phyloP scores from a whole-genome alignment of 495 filamentous ascomycete genomes.

The Aspergillus panamensis region DNA sequence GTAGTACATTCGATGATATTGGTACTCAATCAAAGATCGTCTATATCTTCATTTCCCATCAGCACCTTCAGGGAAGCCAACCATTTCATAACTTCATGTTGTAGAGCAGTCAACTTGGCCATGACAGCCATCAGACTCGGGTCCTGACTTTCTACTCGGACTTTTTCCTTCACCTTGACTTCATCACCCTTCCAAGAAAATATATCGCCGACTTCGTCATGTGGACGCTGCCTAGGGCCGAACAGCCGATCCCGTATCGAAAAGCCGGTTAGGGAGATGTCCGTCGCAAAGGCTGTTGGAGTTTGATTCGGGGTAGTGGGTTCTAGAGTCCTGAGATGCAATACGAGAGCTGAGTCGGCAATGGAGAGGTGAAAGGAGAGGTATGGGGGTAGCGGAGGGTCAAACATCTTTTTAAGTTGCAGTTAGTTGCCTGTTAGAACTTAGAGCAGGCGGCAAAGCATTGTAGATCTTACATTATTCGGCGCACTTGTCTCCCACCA shows the following conservation, averaged over 20 bases:
- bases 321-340: constrained; percentile 77
- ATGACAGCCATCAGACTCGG: constrained; percentile 82
- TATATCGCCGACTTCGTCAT: constrained; percentile 76
- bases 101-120: constrained; percentile 80
- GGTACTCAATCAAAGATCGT: constrained; percentile 17
- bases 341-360: constrained; percentile 70
- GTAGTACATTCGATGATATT: constrained; percentile 5
- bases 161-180: constrained; percentile 83
- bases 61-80: constrained; percentile 73
- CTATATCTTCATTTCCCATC: constrained; percentile 60
- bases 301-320: constrained; percentile 54
- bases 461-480: constrained; percentile 41
- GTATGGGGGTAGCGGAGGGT: constrained; percentile 54
- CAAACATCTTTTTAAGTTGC: constrained; percentile 42
- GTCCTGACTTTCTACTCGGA: constrained; percentile 87
- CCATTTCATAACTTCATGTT: constrained; percentile 65
- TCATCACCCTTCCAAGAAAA: constrained; percentile 68
- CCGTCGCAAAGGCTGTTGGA: constrained; percentile 55
- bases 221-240: constrained; percentile 54
- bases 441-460: background rate
- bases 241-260: constrained; percentile 56
- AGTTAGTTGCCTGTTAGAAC: background rate
- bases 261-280: constrained; percentile 53
- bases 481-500: constrained; percentile 58
- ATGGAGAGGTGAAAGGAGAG: constrained; percentile 75